Evolutionary conservation across 2,329 filamentous ascomycete genomes (phyloP), one percentile per base, ranked within the genome.

Genomic region (Curvularia sp.): DNA sequence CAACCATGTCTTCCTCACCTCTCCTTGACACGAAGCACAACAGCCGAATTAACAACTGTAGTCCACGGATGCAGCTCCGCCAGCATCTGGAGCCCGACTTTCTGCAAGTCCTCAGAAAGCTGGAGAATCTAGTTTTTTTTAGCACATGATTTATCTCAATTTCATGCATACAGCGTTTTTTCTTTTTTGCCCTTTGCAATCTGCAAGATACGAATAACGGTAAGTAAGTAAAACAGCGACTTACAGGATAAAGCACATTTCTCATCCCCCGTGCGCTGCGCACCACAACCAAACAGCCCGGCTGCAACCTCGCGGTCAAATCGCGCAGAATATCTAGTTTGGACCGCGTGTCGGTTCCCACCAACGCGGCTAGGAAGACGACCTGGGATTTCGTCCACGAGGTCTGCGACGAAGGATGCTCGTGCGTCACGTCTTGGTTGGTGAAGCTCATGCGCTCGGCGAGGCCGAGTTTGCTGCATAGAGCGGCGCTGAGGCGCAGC

Each of bases 291-390:
- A 84, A 52, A 0, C 78, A 76, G 0, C 82, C 82, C 0, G 70
- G 65, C 32, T 61, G 73, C 79, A 84, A 79, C 41, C 73, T 74
- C 21, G 43, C 54, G 2, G 74, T 76, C 2, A 84, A 61, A 1
- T 63, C 64, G 6, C 61, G 53, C 1, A 84, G 49, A 21, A 83
- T 77, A 0, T 39, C 55, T 32, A 81, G 68, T 64, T 85, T 85
- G 1, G 79, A 70, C 0, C 50, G 34, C n/a, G 79, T 77, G 1
- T 75, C 73, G 10, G 69, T 68, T 0, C 83, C 82, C 0, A 84
- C 83, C 0, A 85, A 67, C 1, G 82, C 82, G 2, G 82, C 82
- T 3, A 85, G 65, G 61, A 80, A 84, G 0, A 85, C 79, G 0
- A 83, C 78, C 48, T 84, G 79, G 43, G 78, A 81, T 0, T 58